These are phyloP conservation scores for Pseudogymnoascus sp. DNA, from an alignment of 2,329 filamentous ascomycete genomes.

Conservation along the genomic window DNA sequence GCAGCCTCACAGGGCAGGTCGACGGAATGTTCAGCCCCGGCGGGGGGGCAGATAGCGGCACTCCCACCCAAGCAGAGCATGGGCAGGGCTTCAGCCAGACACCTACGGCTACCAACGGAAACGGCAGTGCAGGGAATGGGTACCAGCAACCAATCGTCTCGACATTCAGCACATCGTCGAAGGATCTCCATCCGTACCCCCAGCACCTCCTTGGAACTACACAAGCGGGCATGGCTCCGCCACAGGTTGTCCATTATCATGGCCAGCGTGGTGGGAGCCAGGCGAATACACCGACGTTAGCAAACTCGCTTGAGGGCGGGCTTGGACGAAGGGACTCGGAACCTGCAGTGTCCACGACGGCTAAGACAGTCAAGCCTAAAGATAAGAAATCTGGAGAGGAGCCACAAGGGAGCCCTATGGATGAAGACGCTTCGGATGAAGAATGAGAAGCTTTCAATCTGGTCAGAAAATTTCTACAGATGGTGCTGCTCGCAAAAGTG, in stretches of 20 bases:
- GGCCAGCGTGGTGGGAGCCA: constrained; percentile 62
- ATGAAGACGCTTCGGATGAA: neutral
- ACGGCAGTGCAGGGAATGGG: constrained; percentile 49
- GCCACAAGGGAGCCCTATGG: neutral
- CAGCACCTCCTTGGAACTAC: constrained; percentile 53
- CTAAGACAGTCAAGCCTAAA: neutral
- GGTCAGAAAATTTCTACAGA: neutral
- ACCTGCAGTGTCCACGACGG: neutral
- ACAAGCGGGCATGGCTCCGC: constrained; percentile 54
- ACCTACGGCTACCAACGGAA: constrained; percentile 37
- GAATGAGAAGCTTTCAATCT: constrained; percentile 3
- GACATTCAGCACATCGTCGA: constrained; percentile 63
- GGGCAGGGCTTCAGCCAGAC: constrained; percentile 39
- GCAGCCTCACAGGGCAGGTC: constrained; percentile 58
- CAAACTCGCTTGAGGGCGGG: constrained; percentile 9
- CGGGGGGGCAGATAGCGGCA: constrained; percentile 52
- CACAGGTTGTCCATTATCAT: constrained; percentile 61
- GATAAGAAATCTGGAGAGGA: neutral
- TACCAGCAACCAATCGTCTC: constrained; percentile 63
- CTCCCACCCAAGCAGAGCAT: constrained; percentile 56
- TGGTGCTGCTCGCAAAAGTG: neutral
- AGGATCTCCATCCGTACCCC: constrained; percentile 61
- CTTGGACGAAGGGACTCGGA: neutral
- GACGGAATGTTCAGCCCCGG: constrained; percentile 42
- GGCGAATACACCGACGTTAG: constrained; percentile 54